These are phyloP conservation scores for Astragalus glycyphyllos DNA, from an alignment of 306 rosid species.

Conservation along the genomic window DNA sequence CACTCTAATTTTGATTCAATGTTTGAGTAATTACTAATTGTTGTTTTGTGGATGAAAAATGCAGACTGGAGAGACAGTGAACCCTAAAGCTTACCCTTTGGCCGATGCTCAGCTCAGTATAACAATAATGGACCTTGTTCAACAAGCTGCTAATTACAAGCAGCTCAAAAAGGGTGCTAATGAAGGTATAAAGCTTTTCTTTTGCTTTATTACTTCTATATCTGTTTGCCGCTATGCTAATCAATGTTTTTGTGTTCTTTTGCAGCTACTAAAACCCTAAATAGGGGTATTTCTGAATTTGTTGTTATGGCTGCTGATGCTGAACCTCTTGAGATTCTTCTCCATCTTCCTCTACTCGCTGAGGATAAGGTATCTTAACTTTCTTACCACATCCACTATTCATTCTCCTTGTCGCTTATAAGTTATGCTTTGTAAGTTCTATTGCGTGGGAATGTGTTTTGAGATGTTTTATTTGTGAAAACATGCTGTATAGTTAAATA, in stretches of 20 bases:
- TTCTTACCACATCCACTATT: no score
- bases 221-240: not conserved
- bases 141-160: slow-evolving; percentile 88
- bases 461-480: not conserved
- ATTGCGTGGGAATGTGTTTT: not conserved
- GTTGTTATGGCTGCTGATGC: slow-evolving; percentile 90
- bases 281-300: slow-evolving; percentile 90
- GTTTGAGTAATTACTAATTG: not conserved
- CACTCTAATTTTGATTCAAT: not conserved
- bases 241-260: not conserved
- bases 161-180: slow-evolving; percentile 96
- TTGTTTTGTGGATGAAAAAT: not conserved
- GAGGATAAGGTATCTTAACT: slow-evolving; percentile 72
- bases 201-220: not conserved
- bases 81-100: slow-evolving; percentile 89
- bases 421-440: not conserved
- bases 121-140: slow-evolving; percentile 85
- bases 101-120: slow-evolving; percentile 80
- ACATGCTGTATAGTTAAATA: not conserved
- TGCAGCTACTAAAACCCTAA: slow-evolving; percentile 89
- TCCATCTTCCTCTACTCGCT: slow-evolving; percentile 85
- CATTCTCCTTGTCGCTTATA: not conserved
- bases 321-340: slow-evolving; percentile 92
- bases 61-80: slow-evolving; percentile 84
- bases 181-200: slow-evolving; percentile 60